These are phyloP conservation scores for Saccharum spontaneum DNA, from an alignment of 176 grass and related monocot species.

Conservation along the genomic window DNA sequence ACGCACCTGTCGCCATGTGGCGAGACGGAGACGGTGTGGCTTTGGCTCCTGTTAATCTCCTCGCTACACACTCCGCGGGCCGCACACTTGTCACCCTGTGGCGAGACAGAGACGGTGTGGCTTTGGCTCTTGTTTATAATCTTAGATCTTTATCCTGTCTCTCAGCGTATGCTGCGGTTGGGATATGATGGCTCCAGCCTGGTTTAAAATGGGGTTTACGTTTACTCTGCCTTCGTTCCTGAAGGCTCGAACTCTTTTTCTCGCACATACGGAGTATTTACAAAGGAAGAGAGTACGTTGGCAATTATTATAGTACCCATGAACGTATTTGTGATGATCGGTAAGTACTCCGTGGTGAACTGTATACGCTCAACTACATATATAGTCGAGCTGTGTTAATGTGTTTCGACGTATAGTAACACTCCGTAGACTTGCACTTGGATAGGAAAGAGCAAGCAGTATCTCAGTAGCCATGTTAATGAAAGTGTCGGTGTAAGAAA, in stretches of 20 bases:
- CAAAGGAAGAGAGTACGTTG: too few relatives aligned
- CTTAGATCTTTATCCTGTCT: not conserved
- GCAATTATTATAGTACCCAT: not conserved
- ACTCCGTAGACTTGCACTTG: not conserved
- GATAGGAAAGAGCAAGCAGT: not conserved
- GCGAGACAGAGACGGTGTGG: too few relatives aligned
- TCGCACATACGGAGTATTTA: too few relatives aligned
- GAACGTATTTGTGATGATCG: not conserved
- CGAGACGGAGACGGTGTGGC: not conserved
- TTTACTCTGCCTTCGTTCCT: too few relatives aligned
- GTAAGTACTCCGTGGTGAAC: not conserved
- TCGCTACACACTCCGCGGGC: too few relatives aligned
- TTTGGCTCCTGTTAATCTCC: slow-evolving; percentile 1
- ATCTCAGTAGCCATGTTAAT: not conserved
- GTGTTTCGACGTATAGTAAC: not conserved
- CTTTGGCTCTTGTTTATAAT: not conserved
- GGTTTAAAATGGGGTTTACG: not conserved
- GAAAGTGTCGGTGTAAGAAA: not conserved
- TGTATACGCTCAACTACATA: not conserved
- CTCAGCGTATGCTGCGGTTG: not conserved
- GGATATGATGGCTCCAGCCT: not conserved
- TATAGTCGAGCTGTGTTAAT: not conserved
- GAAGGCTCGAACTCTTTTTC: too few relatives aligned
- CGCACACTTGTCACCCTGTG: too few relatives aligned
- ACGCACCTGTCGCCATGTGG: slow-evolving; percentile 9